These are phyloP conservation scores for Dactylellina sp. DNA, from an alignment of 2,329 filamentous ascomycete genomes.

Conservation along the genomic window DNA sequence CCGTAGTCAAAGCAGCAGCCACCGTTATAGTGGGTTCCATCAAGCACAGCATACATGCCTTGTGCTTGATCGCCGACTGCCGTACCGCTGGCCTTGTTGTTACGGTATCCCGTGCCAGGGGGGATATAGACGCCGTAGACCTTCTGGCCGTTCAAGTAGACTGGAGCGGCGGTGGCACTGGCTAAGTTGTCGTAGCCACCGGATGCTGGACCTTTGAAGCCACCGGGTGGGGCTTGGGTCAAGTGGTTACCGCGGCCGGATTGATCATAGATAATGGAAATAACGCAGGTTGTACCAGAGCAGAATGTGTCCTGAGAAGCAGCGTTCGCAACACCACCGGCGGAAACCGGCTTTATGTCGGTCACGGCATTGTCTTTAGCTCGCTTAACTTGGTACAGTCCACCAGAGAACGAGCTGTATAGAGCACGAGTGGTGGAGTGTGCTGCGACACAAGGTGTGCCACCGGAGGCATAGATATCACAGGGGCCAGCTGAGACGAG, in stretches of 20 bases:
- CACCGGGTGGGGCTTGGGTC: slow-evolving; percentile 72
- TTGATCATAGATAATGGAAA: slow-evolving; percentile 75
- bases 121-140: slow-evolving; percentile 74
- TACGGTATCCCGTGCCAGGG: slow-evolving; percentile 74
- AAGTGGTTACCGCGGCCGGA: slow-evolving; percentile 73
- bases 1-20: slow-evolving; percentile 72
- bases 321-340: slow-evolving; percentile 74
- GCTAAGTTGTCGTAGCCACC: slow-evolving; percentile 73
- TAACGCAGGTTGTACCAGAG: slow-evolving; percentile 71
- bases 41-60: slow-evolving; percentile 73
- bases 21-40: slow-evolving; percentile 72
- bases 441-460: slow-evolving; percentile 74
- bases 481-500: slow-evolving; percentile 70
- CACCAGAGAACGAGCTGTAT: slow-evolving; percentile 68
- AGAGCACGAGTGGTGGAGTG: slow-evolving; percentile 75
- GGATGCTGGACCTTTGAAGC: slow-evolving; percentile 69
- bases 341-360: slow-evolving; percentile 68
- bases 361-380: slow-evolving; percentile 66
- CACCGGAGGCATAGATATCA: slow-evolving; percentile 71
- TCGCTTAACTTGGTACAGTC: slow-evolving; percentile 73
- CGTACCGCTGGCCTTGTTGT: slow-evolving; percentile 68
- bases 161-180: slow-evolving; percentile 71
- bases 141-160: slow-evolving; percentile 72
- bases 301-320: slow-evolving; percentile 73
- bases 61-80: slow-evolving; percentile 70